These are phyloP conservation scores for Cordyceps cateniannulata DNA, from an alignment of 2,329 filamentous ascomycete species.

Conservation along the genomic window DNA sequence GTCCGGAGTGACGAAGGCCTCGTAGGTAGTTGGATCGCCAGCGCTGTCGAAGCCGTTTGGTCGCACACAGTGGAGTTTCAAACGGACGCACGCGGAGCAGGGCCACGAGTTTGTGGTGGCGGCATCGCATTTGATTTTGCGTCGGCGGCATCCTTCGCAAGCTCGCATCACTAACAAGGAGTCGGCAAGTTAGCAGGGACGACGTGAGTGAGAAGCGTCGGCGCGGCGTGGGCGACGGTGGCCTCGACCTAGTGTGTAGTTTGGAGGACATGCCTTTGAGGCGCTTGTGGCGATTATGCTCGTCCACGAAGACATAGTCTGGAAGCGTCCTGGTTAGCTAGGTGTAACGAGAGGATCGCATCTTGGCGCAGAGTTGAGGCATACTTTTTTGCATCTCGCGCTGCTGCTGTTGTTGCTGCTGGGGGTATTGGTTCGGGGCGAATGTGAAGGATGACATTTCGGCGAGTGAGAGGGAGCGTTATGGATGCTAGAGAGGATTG, in stretches of 20 bases:
- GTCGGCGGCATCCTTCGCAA: slow-evolving; percentile 86
- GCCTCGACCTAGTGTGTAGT: background rate
- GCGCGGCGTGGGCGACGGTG: background rate
- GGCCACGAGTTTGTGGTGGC: slow-evolving; percentile 97
- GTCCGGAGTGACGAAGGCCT: slow-evolving; percentile 25
- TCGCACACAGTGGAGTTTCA: slow-evolving; percentile 90
- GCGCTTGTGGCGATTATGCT: slow-evolving; percentile 96
- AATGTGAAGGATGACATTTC: slow-evolving; percentile 74
- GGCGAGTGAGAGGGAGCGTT: slow-evolving; percentile 56
- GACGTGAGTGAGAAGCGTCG: too few species aligned
- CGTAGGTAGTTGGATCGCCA: slow-evolving; percentile 28
- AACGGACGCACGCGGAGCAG: slow-evolving; percentile 83
- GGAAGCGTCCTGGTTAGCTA: slow-evolving; percentile 26
- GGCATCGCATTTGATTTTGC: slow-evolving; percentile 97
- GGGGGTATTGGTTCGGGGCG: slow-evolving; percentile 49
- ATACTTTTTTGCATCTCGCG: slow-evolving; percentile 32
- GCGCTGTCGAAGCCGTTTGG: slow-evolving; percentile 65
- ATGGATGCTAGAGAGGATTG: slow-evolving; percentile 43
- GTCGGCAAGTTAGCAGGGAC: background rate
- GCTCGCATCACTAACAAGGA: slow-evolving; percentile 75
- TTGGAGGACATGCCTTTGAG: slow-evolving; percentile 66
- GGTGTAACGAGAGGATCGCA: background rate
- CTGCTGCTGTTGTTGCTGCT: slow-evolving; percentile 33
- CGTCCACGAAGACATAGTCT: slow-evolving; percentile 99
- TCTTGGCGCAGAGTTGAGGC: background rate